Conservation (phyloP, 2,329 filamentous ascomycete species). For the Didymellaceae sp. region DNA sequence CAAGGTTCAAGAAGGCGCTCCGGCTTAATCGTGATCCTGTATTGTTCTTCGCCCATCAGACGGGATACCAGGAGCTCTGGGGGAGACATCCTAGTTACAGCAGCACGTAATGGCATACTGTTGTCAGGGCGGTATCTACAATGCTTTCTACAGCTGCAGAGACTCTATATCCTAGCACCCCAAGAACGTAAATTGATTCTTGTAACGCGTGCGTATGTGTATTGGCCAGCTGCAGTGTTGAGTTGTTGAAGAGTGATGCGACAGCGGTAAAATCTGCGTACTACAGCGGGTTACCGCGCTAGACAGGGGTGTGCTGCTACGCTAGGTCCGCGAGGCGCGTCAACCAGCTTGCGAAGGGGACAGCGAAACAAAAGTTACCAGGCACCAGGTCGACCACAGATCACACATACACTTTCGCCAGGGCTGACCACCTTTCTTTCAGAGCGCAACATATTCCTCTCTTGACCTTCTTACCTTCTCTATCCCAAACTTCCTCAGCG, state of each 20-base stretch:
- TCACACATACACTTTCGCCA: background rate
- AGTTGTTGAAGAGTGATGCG: constrained; percentile 6
- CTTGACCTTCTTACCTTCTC: too few species aligned
- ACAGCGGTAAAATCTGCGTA: constrained; percentile 24
- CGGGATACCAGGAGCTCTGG: constrained; percentile 82
- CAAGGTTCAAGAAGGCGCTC: constrained; percentile 88
- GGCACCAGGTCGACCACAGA: constrained; percentile 1
- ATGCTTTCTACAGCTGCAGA: background rate
- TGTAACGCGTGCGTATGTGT: background rate
- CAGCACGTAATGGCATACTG: constrained; percentile 53
- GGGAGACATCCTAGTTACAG: constrained; percentile 66
- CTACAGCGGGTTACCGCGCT: constrained; percentile 27
- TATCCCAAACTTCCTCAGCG: background rate
- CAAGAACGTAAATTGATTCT: constrained; percentile 21
- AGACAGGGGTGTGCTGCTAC: constrained; percentile 27
- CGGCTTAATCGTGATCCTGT: constrained; percentile 96
- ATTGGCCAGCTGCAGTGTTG: constrained; percentile 3
- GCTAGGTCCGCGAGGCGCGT: constrained; percentile 14
- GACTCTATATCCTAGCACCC: constrained; percentile 1
- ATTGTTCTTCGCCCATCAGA: constrained; percentile 76
- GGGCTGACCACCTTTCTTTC: background rate
- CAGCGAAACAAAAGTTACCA: constrained; percentile 14
- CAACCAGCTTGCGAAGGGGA: constrained; percentile 8
- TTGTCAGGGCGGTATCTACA: constrained; percentile 58
- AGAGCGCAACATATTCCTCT: background rate